Conservation (phyloP, 352 stramenopile genomes). For the Phytophthora sojae region DNA sequence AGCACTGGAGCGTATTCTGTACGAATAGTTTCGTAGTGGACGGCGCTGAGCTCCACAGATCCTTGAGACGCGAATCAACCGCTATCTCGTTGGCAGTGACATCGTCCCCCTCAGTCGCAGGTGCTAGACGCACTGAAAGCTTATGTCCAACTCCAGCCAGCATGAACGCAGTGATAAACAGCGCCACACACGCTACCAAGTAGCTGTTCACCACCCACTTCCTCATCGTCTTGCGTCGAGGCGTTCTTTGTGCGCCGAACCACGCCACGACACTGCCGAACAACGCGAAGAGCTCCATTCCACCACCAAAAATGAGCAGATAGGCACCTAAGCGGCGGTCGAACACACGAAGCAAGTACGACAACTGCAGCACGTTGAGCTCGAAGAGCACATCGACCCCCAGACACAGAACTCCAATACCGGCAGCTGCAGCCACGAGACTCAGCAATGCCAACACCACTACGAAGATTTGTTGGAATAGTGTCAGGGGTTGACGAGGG, state of each 20-base stretch:
- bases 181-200: slow-evolving; percentile 33
- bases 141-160: slow-evolving; percentile 51
- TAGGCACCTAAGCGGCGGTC: slow-evolving; percentile 64
- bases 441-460: slow-evolving; percentile 28
- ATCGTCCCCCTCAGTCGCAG: slow-evolving; percentile 1
- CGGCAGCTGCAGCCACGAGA: slow-evolving; percentile 29
- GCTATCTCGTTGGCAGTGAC: slow-evolving; percentile 1
- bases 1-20: slow-evolving; percentile 60
- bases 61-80: slow-evolving; percentile 27
- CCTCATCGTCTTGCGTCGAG: background rate
- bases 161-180: slow-evolving; percentile 56
- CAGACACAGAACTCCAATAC: slow-evolving; percentile 46
- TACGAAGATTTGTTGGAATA: slow-evolving; percentile 16
- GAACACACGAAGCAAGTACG: slow-evolving; percentile 61
- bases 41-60: slow-evolving; percentile 41
- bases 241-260: slow-evolving; percentile 20
- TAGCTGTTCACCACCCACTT: slow-evolving; percentile 46
- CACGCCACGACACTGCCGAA: slow-evolving; percentile 43
- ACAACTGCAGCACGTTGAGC: slow-evolving; percentile 76
- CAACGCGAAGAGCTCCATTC: slow-evolving; percentile 45
- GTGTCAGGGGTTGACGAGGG: slow-evolving; percentile 7
- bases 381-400: slow-evolving; percentile 67
- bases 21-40: slow-evolving; percentile 53
- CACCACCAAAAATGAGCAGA: slow-evolving; percentile 46
- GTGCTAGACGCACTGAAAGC: slow-evolving; percentile 25